Conservation (phyloP, 371 early-diverging fungal species). For the Mucor piriformis region DNA sequence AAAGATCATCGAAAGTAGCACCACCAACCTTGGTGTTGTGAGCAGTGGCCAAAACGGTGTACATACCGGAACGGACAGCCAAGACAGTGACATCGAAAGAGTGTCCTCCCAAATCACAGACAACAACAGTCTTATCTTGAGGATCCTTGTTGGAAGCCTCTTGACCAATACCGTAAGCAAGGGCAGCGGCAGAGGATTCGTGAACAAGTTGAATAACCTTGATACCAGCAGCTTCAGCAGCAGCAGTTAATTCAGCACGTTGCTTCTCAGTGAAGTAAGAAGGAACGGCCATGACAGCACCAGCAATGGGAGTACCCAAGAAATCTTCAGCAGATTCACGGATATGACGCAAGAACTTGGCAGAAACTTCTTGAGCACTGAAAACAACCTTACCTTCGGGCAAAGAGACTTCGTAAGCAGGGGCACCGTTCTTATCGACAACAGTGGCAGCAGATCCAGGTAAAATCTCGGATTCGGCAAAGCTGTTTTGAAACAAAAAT, state of each 20-base stretch:
- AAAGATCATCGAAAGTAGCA: conserved; percentile 87
- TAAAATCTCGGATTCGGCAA: conserved; percentile 47
- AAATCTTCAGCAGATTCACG: conserved; percentile 89
- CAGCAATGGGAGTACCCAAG: conserved; percentile 79
- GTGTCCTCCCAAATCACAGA: conserved; percentile 97
- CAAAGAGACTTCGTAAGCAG: conserved; percentile 79
- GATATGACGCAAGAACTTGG: conserved; percentile 81
- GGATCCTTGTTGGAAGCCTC: conserved; percentile 55
- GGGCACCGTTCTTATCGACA: conserved; percentile 66
- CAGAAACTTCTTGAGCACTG: conserved; percentile 73
- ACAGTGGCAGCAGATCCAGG: conserved; percentile 66
- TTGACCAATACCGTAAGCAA: conserved; percentile 87
- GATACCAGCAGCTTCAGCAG: conserved; percentile 91
- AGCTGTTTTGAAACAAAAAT: conserved; percentile 17
- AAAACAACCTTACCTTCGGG: conserved; percentile 64
- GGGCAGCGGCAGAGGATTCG: conserved; percentile 97
- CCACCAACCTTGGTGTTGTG: conserved; percentile 92
- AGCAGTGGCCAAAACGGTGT: conserved; percentile 82
- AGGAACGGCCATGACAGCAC: conserved; percentile 95
- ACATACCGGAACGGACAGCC: conserved; percentile 87
- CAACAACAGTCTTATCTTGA: conserved; percentile 82
- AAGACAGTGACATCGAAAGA: conserved; percentile 93
- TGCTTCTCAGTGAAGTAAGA: conserved; percentile 90
- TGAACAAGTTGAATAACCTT: conserved; percentile 85
- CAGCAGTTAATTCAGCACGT: conserved; percentile 77